Base-by-base conservation (phyloP, 768 basidiomycete species). In the Neoboletus magnificus region DNA sequence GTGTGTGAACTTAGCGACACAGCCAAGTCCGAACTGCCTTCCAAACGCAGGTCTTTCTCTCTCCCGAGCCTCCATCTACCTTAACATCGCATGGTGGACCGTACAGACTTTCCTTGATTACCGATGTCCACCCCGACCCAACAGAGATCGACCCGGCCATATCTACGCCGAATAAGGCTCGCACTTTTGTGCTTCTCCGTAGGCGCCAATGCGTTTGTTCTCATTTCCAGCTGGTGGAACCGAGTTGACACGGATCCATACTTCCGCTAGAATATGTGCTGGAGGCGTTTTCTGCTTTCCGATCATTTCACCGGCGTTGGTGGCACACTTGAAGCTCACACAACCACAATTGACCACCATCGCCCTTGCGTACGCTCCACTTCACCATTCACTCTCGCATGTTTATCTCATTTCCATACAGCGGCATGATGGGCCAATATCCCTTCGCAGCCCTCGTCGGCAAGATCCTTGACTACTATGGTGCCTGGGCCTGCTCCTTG, bases 391-490 rank as follows among this genome's bases (percentile, higher is more conserved):
- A 39, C 16, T 53, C 37, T 54, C 30, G 4, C 13, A 39, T 6
- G 23, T 55, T 61, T 37, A 62, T 13, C 5, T 18, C 10, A 32
- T 30, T 49, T 44, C 13, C 27, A 51, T 37, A 35, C 49, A 92
- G 91, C n/a, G 91, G 87, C 3, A 84, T 93, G 80, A 80, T 84
- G 58, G 86, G 88, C 5, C 89, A 92, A 73, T 92, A 93, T 68
- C 88, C 89, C 3, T 77, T 89, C 55, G 81, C 86, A 20, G 83
- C 84, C 2, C 16, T 89, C 1, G 82, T 86, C 40, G 91, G 91
- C 44, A 85, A 82, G 58, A 66, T 85, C 2, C 76, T 89, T 40
- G 91, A 93, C 70, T 63, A 63, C 37, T 78, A 82, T 62, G 91
- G 91, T 0, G 83, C 90, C 35, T 79, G 86, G 67, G 66, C 76